Evolutionary conservation across 345 rosid genomes (phyloP).

Genomic region (Melaleuca alternifolia): DNA sequence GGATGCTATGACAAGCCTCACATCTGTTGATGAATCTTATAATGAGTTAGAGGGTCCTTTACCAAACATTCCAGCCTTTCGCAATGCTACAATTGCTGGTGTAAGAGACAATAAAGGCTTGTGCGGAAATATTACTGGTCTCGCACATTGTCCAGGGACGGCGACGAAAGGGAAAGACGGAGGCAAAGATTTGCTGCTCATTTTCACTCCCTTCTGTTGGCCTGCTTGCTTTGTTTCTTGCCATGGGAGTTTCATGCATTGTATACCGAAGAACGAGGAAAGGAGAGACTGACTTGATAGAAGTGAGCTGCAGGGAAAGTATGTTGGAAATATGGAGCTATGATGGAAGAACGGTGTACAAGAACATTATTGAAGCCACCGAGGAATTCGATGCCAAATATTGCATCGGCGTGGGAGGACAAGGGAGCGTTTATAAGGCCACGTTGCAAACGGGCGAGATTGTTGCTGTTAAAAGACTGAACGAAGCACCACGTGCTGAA

Average conservation of each 20-base stretch:
- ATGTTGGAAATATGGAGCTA: neutral
- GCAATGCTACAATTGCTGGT: neutral
- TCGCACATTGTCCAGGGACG: slow-evolving; percentile 1
- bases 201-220: slow-evolving; percentile 1
- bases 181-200: neutral
- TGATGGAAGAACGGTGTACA: slow-evolving; percentile 7
- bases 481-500: neutral
- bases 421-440: slow-evolving; percentile 12
- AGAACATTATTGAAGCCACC: slow-evolving; percentile 14
- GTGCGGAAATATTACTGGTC: slow-evolving; percentile 3
- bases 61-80: slow-evolving; percentile 19
- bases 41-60: slow-evolving; percentile 21
- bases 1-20: neutral
- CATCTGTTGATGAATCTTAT: slow-evolving; percentile 7
- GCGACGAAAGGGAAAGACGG: neutral
- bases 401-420: slow-evolving; percentile 16
- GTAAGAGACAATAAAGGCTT: slow-evolving; percentile 7
- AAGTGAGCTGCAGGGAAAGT: neutral
- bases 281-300: neutral
- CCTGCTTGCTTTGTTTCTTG: neutral
- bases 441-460: neutral
- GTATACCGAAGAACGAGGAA: neutral
- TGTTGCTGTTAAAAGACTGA: slow-evolving; percentile 16
- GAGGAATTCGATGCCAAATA: neutral
- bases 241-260: neutral